Evolutionary conservation across 129 eudicot species (phyloP).

Genomic region (Arctium minus): DNA sequence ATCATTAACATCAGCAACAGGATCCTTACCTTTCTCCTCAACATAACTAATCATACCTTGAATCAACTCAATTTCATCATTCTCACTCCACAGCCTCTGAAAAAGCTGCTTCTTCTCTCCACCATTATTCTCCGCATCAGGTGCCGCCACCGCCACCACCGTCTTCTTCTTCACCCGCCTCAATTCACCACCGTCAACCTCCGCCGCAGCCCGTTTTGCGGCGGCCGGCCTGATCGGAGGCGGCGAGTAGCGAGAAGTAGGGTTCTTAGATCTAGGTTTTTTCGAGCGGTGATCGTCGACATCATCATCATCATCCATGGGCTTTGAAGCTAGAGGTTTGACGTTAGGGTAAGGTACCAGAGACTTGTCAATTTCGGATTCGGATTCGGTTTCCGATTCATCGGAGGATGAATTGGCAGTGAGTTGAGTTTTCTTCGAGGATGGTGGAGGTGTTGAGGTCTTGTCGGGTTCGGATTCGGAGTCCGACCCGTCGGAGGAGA

Average conservation of each 20-base stretch:
- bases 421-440: conserved; percentile 2
- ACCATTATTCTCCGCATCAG: conserved; percentile 12
- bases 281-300: conserved; percentile 2
- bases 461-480: conserved; percentile 29
- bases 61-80: conserved; percentile 59
- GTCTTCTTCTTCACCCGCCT: conserved; percentile 41
- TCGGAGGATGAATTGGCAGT: conserved; percentile 19
- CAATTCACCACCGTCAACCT: conserved; percentile 14
- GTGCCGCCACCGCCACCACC: conserved; percentile 26
- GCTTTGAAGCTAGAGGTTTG: conserved; percentile 41
- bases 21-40: conserved; percentile 45
- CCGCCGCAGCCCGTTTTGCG: conserved; percentile 40
- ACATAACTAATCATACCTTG: conserved; percentile 56
- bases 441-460: conserved; percentile 28
- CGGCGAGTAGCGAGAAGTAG: conserved; percentile 20
- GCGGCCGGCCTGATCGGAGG: conserved; percentile 22
- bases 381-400: conserved; percentile 21
- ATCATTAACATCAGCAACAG: conserved; percentile 37
- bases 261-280: conserved; percentile 43
- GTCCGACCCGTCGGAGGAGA: conserved; percentile 19
- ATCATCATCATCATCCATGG: conserved; percentile 19
- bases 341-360: conserved; percentile 10
- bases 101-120: conserved; percentile 40
- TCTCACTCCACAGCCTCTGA: conserved; percentile 79
- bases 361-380: conserved; percentile 8